Conservation (phyloP, 352 stramenopile genomes). For the Peronospora destructor region DNA sequence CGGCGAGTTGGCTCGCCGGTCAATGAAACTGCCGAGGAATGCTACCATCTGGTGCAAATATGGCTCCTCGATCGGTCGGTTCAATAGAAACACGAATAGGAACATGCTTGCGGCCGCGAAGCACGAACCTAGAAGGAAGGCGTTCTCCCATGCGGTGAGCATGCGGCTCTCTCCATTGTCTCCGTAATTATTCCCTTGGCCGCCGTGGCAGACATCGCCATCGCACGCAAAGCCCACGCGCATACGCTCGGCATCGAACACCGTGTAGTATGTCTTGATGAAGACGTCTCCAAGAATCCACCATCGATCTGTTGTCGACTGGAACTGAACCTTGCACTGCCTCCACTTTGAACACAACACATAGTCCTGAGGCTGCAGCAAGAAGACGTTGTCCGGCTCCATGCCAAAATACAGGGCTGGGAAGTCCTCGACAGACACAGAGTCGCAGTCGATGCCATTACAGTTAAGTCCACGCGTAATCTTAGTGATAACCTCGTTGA, state of each 20-base stretch:
- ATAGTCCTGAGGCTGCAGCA: constrained; percentile 76
- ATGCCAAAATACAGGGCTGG: constrained; percentile 73
- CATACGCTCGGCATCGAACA: constrained; percentile 87
- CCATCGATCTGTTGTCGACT: constrained; percentile 68
- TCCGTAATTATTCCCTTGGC: constrained; percentile 57
- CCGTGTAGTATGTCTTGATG: constrained; percentile 88
- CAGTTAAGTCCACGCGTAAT: constrained; percentile 66
- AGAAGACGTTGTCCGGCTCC: constrained; percentile 79
- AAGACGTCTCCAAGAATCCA: constrained; percentile 89
- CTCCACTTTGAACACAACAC: constrained; percentile 65
- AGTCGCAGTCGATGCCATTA: constrained; percentile 57
- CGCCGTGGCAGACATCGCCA: constrained; percentile 68
- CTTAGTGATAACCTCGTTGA: constrained; percentile 45
- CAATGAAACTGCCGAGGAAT: constrained; percentile 27
- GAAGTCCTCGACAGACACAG: constrained; percentile 46
- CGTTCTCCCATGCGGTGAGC: constrained; percentile 53
- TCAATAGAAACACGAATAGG: constrained; percentile 75
- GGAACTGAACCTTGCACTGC: constrained; percentile 74
- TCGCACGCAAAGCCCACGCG: constrained; percentile 84
- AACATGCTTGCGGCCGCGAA: constrained; percentile 71
- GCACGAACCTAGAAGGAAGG: constrained; percentile 62
- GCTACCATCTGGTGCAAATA: constrained; percentile 20
- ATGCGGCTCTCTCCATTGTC: constrained; percentile 32
- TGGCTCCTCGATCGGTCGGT: constrained; percentile 59
- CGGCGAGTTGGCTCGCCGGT: constrained; percentile 17